A percentile compares a stretch with the other conserved stretches of the same genome.
Evolutionary conservation across 228 moss, liverwort and hornwort genomes (phyloP).

Genomic region (Sphagnum magellanicum): DNA sequence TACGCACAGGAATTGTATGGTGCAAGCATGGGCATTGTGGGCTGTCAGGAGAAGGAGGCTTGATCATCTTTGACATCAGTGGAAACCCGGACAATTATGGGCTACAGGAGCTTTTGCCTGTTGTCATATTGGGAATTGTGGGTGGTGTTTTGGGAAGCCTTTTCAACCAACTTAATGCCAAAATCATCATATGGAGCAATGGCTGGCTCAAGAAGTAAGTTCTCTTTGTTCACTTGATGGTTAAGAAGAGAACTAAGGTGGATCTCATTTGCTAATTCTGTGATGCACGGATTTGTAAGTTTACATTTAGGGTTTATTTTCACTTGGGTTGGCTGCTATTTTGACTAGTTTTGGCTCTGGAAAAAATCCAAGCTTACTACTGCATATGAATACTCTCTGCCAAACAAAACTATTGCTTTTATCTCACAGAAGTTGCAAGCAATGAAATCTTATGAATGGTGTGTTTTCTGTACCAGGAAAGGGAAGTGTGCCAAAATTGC

Average conservation of each 20-base stretch:
- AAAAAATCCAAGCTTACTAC: too few relatives aligned
- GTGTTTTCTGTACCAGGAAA: constrained; percentile 40
- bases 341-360: too few relatives aligned
- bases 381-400: too few relatives aligned
- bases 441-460: neutral
- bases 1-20: constrained; percentile 80
- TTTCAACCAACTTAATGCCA: constrained; percentile 71
- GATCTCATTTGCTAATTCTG: too few relatives aligned
- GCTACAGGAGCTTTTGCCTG: constrained; percentile 57
- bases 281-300: too few relatives aligned
- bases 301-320: too few relatives aligned
- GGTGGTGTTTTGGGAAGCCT: constrained; percentile 79
- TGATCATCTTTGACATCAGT: constrained; percentile 80
- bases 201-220: constrained; percentile 60
- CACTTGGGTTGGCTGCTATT: too few relatives aligned
- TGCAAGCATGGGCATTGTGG: constrained; percentile 73
- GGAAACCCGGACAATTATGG: constrained; percentile 65
- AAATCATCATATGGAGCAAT: constrained; percentile 44
- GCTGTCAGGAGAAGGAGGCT: constrained; percentile 74
- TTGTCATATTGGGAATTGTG: constrained; percentile 49
- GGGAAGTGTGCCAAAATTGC: constrained; percentile 44
- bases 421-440: too few relatives aligned
- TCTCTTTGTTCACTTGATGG: too few relatives aligned
- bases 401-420: too few relatives aligned
- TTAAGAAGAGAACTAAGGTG: too few relatives aligned